A percentile compares a stretch with the other conserved stretches of the same genome.
phyloP scores from a whole-genome alignment of 1,284 basidiomycete species.

The Xanthoconium separans region DNA sequence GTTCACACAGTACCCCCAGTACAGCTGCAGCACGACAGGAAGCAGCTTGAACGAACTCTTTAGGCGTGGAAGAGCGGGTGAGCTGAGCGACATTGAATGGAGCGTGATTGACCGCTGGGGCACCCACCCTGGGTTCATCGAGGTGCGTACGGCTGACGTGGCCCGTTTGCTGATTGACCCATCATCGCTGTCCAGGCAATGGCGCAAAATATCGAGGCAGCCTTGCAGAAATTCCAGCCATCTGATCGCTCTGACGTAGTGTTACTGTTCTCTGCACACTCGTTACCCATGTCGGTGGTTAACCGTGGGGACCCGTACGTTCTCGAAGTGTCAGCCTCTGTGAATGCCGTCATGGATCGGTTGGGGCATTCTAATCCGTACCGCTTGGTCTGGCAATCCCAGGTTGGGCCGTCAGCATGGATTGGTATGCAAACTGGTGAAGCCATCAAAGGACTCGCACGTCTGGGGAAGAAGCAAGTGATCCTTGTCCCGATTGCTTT shows the following conservation, averaged over 20 bases:
- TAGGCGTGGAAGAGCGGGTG: slow-evolving; percentile 55
- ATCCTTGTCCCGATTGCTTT: slow-evolving; percentile 96
- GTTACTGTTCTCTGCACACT: slow-evolving; percentile 96
- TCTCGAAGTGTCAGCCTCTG: slow-evolving; percentile 93
- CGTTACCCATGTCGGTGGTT: slow-evolving; percentile 94
- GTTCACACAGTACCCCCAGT: slow-evolving; percentile 99
- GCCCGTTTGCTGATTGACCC: slow-evolving; percentile 2
- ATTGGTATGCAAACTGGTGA: slow-evolving; percentile 96
- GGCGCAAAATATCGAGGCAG: slow-evolving; percentile 82
- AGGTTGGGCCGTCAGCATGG: slow-evolving; percentile 98
- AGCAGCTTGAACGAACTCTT: slow-evolving; percentile 96
- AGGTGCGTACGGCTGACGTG: slow-evolving; percentile 51
- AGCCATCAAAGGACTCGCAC: slow-evolving; percentile 89
- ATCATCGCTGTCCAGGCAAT: slow-evolving; percentile 64
- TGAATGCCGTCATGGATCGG: slow-evolving; percentile 86
- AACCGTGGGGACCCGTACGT: slow-evolving; percentile 99
- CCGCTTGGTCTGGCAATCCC: slow-evolving; percentile 96
- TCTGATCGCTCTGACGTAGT: slow-evolving; percentile 74
- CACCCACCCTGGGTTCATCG: slow-evolving; percentile 89
- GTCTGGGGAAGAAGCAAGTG: slow-evolving; percentile 84
- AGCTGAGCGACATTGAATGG: slow-evolving; percentile 80
- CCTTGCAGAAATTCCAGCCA: slow-evolving; percentile 79
- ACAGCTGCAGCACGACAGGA: slow-evolving; percentile 97
- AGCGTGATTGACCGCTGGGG: slow-evolving; percentile 99
- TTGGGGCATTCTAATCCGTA: slow-evolving; percentile 81